Evolutionary conservation across 2,329 filamentous ascomycete species (phyloP), one percentile per base, ranked within the genome.

Genomic region (Aspergillus persii): DNA sequence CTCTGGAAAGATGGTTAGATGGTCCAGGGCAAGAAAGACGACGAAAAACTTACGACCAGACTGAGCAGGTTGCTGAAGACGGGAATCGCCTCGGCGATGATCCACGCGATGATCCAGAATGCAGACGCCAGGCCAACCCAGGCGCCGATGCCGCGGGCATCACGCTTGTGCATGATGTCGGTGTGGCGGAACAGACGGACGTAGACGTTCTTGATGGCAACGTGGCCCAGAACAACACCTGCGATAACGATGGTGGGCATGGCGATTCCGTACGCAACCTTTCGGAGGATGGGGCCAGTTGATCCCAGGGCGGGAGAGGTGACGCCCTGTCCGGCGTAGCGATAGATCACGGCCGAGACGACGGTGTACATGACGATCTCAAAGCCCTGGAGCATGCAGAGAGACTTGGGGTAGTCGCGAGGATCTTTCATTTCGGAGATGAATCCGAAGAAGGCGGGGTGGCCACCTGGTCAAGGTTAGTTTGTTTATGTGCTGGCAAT

Each of bases 31-130:
- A 33, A 12, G 36, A 8, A 31, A n/a, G 11, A n/a, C 18, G 18
- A 15, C 41, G 1, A n/a, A 26, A 12, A 12, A 11, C 57, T 33
- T 46, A 58, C 57, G 48, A 59, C 83, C 27, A 90, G 73, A 2
- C 83, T 83, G 26, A 90, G 75, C 8, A 90, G 74, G 52, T 84
- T 79, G 66, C 84, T 84, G 75, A 90, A 90, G 55, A 84, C 82
- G 2, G 88, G 88, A 3, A 90, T 85, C 0, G 84, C 83, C 71
- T 87, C 83, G 11, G 87, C 86, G 58, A 90, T 85, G 55, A 89
- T 69, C 78, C 84, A 87, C 1, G 85, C 84, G 8, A 87, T 60
- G 3, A 83, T 65, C 83, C 86, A 89, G n/a, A 84, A 71, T 12
- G 67, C 70, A 0, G 79, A 67, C 2, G 82, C 80, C 31, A 90